Base-by-base conservation (phyloP, 2,329 filamentous ascomycete species). In the Venturia effusa region DNA sequence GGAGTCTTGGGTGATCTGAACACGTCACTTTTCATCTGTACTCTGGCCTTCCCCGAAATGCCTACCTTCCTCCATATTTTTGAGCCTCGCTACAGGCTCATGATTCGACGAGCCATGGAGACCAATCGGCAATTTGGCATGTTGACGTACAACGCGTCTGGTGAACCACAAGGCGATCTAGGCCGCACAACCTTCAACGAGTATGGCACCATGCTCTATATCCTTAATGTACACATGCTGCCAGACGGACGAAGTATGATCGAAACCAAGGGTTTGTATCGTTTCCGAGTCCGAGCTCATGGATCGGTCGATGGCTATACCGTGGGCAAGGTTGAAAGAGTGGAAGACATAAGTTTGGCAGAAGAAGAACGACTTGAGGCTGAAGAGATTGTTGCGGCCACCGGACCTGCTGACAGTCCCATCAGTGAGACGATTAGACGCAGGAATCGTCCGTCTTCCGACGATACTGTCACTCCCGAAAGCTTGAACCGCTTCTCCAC, bases 51-150 rank as follows among this genome's bases (percentile, higher is more conserved):
- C 68, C 92, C 92, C 0, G 80, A 82, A 1, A 91, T 93, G 84
- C 90, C 79, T 0, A 92, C 90, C 0, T 94, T 94, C 68, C 78
- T 96, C 3, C 89, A 95, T 69, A 84, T 97, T n/a, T 96, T 96
- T 71, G 92, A 96, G 73, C 89, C 90, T n/a, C 83, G 89, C 7
- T 96, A 96, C 72, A 85, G 90, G 8, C 80, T 94, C n/a, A 94
- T 96, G 90, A 88, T 96, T 43, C 83, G 88, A 59, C 84, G 91
- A 41, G 88, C 85, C 0, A 78, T 95, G 62, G 88, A 92, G 67
- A 85, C 86, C 0, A 84, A 88, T 66, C 80, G 84, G 17, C 89
- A 85, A 30, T 96, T 97, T 70, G 92, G 92, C 30, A 96, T 96
- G 89, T 82, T 96, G 22, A 86, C 40, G 17, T 48, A 86, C 67